A percentile compares a stretch with the other conserved stretches of the same genome.
Conservation (phyloP, 345 rosid genomes). For the Gossypium rotundifolium region DNA sequence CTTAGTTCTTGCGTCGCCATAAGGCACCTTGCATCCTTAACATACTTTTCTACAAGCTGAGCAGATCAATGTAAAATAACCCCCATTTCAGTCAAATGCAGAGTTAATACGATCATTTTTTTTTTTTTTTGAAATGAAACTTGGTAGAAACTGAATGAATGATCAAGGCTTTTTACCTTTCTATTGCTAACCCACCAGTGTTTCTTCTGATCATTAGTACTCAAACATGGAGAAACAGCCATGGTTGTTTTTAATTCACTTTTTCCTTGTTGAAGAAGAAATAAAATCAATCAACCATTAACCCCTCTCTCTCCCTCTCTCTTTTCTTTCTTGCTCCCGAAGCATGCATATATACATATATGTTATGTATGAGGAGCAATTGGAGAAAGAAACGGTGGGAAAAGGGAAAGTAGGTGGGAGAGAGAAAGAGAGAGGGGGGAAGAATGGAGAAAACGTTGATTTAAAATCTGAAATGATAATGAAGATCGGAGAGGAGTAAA, state of each 20-base stretch:
- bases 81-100: not conserved
- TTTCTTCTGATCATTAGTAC: slow-evolving; percentile 35
- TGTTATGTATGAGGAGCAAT: slow-evolving; percentile 16
- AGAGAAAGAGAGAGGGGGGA: not conserved
- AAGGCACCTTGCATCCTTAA: slow-evolving; percentile 63
- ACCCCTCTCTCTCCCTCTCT: slow-evolving; percentile 8
- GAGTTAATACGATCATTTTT: too few relatives aligned
- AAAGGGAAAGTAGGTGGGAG: slow-evolving; percentile 23
- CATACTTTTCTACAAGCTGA: slow-evolving; percentile 69
- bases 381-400: slow-evolving; percentile 20
- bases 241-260: slow-evolving; percentile 19
- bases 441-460: slow-evolving; percentile 8
- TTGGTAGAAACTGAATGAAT: not conserved
- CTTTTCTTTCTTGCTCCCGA: slow-evolving; percentile 9
- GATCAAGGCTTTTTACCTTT: slow-evolving; percentile 39
- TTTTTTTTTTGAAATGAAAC: not conserved
- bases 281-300: slow-evolving; percentile 19
- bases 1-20: slow-evolving; percentile 58
- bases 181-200: slow-evolving; percentile 88
- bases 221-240: slow-evolving; percentile 37
- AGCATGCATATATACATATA: slow-evolving; percentile 23
- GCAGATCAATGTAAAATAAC: not conserved
- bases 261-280: slow-evolving; percentile 16
- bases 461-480: slow-evolving; percentile 6
- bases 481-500: slow-evolving; percentile 13